Evolutionary conservation across 352 stramenopile species (phyloP), one percentile per base, ranked within the genome.

Genomic region (Phytophthora tentaculata): DNA sequence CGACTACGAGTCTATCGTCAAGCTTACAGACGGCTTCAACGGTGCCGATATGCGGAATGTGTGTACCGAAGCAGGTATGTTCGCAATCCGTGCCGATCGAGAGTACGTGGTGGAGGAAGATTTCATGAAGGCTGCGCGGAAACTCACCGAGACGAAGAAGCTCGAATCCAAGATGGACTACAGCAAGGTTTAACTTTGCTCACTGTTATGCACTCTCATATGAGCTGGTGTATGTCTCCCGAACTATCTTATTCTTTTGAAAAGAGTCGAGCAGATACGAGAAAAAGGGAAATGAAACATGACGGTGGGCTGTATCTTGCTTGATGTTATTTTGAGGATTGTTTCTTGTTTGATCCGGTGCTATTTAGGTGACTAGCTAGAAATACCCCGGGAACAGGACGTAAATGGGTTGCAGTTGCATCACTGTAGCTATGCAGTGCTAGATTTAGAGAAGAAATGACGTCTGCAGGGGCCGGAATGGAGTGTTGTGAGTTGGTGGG

Each of bases 111-210:
- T 99, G 19, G 98, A 99, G 76, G 98, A 99, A 73, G 98, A 99
- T 78, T 99, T 99, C 77, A 99, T 99, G 97, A 99, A 99, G 89
- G 98, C 98, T 2, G 97, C 97, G 51, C 91, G 98, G 59, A 99
- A 99, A 88, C 92, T 99, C 70, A 91, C 92, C 29, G 98, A 99
- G 68, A 97, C 92, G 61, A 99, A 99, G 94, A 99, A 99, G 83
- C 91, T 99, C 47, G 98, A 99, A 86, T 98, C 90, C 56, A 99
- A 99, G 87, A 95, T 99, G 80, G 97, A 99, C 83, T 99, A 99
- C 84, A 98, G 89, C 84, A 99, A 99, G 86, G 97, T 99, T 70
- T 99, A 98, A 75, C 48, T 52, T 51, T 32, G 32, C n/a, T 55
- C 13, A 16, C 54, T 35, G 29, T 44, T 43, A 41, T 41, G 45